Evolutionary conservation across 139 green algal genomes (phyloP), one percentile per base, ranked within the genome.

Genomic region (Coelastrella sp.): DNA sequence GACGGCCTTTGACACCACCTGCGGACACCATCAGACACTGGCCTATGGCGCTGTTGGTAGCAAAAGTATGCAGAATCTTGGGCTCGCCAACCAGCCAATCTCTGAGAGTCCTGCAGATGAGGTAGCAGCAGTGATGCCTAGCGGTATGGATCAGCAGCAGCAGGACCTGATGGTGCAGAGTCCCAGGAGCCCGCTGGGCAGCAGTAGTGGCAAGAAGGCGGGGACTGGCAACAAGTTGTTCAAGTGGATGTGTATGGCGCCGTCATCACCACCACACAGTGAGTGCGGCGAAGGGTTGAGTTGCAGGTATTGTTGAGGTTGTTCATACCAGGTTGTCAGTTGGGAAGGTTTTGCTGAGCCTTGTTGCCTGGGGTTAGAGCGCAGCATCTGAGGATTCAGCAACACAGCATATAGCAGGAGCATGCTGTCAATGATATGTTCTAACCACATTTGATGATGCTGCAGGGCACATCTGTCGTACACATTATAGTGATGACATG

Each of bases 191-290:
- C n/a, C n/a, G n/a, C n/a, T n/a, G n/a, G n/a, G n/a, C n/a, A n/a
- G n/a, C n/a, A n/a, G n/a, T n/a, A n/a, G n/a, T 41, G n/a, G 67
- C 9, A 78, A 78, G 69, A 75, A 38, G 59, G n/a, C 51, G 57
- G 15, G 72, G 3, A 38, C 35, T 2, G 59, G 77, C 37, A 84
- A 84, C 15, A 74, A 48, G 77, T 59, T 84, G 35, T 57, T 76
- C 27, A 85, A 77, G 41, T 85, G 79, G 77, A 84, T 84, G 41
- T 85, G 79, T 37, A 66, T 85, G 59, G 27, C 76, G n/a, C 38
- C 68, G 21, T 23, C 40, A 50, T 40, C 43, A 48, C 30, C n/a
- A n/a, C 13, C 48, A 34, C 8, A 34, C 27, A 74, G 66, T 74
- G 66, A 74, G 66, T 74, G 1, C 17, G 30, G 53, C 48, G 17